Conservation (phyloP, 2,329 filamentous ascomycete species). For the Didymellaceae sp. region DNA sequence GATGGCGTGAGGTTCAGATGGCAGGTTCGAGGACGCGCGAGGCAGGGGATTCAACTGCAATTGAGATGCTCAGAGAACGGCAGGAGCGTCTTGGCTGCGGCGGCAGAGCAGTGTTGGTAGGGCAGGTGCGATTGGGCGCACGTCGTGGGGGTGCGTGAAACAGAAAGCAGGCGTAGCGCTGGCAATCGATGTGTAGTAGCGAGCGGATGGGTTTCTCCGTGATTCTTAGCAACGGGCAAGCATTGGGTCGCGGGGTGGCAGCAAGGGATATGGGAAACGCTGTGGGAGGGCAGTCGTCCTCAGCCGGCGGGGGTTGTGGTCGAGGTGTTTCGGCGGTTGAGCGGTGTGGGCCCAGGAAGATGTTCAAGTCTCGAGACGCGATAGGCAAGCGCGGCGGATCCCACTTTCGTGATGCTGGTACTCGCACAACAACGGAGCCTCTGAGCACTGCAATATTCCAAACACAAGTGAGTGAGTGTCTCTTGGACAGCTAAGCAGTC, state of each 20-base stretch:
- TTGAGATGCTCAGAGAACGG: background rate
- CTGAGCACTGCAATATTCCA: background rate
- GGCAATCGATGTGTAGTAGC: slow-evolving; percentile 13
- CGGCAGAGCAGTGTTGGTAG: background rate
- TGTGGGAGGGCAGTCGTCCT: slow-evolving; percentile 15
- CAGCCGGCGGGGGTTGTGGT: slow-evolving; percentile 26
- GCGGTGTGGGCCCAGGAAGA: slow-evolving; percentile 39
- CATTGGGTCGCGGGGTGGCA: slow-evolving; percentile 30
- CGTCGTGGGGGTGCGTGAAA: slow-evolving; percentile 7
- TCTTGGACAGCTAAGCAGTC: background rate
- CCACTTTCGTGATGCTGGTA: slow-evolving; percentile 12
- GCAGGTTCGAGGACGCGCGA: background rate
- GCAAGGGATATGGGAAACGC: slow-evolving; percentile 20
- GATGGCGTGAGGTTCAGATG: slow-evolving; percentile 6
- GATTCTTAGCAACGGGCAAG: slow-evolving; percentile 26
- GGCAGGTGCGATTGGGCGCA: slow-evolving; percentile 6
- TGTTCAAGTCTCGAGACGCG: slow-evolving; percentile 34
- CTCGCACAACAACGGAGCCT: slow-evolving; percentile 12
- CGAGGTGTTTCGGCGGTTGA: slow-evolving; percentile 35
- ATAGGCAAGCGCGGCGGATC: slow-evolving; percentile 37
- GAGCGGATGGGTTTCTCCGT: slow-evolving; percentile 20
- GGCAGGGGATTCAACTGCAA: background rate
- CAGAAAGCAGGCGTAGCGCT: slow-evolving; percentile 6
- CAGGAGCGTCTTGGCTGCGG: background rate
- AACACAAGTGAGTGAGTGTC: background rate